Conservation (phyloP, 257 asterid genomes). For the Solanum pimpinellifolium region DNA sequence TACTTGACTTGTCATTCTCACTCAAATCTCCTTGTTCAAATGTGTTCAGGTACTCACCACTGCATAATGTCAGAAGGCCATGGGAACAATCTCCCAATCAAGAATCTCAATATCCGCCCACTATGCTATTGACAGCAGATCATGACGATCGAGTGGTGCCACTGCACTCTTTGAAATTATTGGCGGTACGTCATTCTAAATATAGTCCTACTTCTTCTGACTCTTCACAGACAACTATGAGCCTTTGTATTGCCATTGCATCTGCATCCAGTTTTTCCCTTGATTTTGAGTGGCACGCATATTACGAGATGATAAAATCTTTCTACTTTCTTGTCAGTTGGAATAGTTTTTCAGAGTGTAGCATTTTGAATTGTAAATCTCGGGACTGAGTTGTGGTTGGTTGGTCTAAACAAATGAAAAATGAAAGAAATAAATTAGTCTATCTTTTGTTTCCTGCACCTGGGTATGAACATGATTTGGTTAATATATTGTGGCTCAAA, state of each 20-base stretch:
- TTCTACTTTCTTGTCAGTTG: background rate
- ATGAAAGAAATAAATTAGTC: background rate
- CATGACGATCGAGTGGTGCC: conserved; percentile 99
- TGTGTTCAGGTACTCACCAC: conserved; percentile 64
- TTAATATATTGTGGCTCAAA: background rate
- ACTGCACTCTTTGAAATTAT: conserved; percentile 76
- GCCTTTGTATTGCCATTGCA: background rate
- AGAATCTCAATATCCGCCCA: conserved; percentile 67
- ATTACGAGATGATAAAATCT: background rate
- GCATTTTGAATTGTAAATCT: background rate
- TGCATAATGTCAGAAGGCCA: conserved; percentile 88
- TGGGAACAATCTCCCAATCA: conserved; percentile 55
- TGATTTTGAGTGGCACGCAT: background rate
- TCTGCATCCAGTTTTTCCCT: background rate
- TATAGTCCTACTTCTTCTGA: background rate
- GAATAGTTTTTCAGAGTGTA: background rate
- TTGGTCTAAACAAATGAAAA: background rate
- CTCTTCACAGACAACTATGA: background rate
- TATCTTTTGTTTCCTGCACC: background rate
- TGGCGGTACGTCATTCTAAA: conserved; percentile 47
- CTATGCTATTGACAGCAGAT: conserved; percentile 94
- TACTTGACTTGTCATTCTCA: background rate
- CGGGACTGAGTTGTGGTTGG: background rate
- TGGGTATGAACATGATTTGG: background rate
- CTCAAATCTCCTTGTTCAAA: background rate